Evolutionary conservation across 768 basidiomycete species (phyloP).

Genomic region (Trichaptum fuscoviolaceum): DNA sequence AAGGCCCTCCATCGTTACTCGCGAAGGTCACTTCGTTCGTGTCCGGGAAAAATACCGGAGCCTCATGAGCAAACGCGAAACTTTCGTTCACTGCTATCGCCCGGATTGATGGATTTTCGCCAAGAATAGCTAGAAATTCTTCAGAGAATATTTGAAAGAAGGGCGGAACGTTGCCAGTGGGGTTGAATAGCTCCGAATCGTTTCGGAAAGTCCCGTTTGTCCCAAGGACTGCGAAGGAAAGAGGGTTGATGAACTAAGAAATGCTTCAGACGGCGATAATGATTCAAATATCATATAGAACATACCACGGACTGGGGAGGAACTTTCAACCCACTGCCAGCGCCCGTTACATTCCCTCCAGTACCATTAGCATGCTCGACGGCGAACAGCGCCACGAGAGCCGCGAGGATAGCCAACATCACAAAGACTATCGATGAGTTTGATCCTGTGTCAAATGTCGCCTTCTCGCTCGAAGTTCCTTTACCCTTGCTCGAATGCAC

Average conservation of each 20-base stretch:
- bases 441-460: neutral
- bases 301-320: slow-evolving; percentile 15
- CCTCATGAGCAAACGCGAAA: slow-evolving; percentile 77
- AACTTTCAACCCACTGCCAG: slow-evolving; percentile 3
- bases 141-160: slow-evolving; percentile 55
- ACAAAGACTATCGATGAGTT: neutral
- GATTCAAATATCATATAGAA: neutral
- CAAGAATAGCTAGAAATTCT: slow-evolving; percentile 56
- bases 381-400: slow-evolving; percentile 2
- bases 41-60: slow-evolving; percentile 59
- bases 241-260: slow-evolving; percentile 44
- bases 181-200: slow-evolving; percentile 47
- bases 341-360: neutral
- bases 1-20: slow-evolving; percentile 60
- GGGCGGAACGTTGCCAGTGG: slow-evolving; percentile 50
- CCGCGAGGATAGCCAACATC: slow-evolving; percentile 10
- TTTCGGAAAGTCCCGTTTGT: slow-evolving; percentile 33
- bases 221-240: slow-evolving; percentile 47
- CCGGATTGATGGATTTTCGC: slow-evolving; percentile 49
- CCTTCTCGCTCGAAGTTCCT: neutral
- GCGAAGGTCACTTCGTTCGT: slow-evolving; percentile 73
- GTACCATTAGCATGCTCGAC: neutral
- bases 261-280: neutral
- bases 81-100: slow-evolving; percentile 54
- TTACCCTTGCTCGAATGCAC: neutral